Evolutionary conservation across 306 rosid species (phyloP).

Genomic region (Heteromeles arbutifolia): DNA sequence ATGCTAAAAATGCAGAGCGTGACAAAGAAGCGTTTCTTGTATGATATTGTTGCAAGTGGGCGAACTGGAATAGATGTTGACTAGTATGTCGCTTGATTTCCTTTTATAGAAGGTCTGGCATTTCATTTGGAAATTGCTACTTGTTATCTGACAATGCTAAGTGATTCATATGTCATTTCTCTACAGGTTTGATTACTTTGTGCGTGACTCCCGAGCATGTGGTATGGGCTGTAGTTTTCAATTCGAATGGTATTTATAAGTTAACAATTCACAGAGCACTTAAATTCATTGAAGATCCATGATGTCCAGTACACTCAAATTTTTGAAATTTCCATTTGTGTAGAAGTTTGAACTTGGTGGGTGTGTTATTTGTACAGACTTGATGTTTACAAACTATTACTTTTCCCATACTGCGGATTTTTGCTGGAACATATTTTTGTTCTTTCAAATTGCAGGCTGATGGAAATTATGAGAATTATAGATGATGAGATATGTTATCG

Average conservation of each 20-base stretch:
- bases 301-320: background rate
- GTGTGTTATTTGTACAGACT: constrained; percentile 8
- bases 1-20: constrained; percentile 34
- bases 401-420: background rate
- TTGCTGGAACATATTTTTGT: constrained; percentile 2
- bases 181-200: constrained; percentile 86
- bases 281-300: constrained; percentile 1
- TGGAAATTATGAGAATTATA: constrained; percentile 82
- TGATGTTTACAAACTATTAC: background rate
- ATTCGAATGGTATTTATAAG: constrained; percentile 54
- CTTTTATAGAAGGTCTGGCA: background rate
- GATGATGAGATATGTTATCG: constrained; percentile 79
- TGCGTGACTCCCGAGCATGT: constrained; percentile 87
- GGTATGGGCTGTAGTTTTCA: constrained; percentile 88
- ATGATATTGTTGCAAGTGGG: constrained; percentile 95
- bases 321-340: constrained; percentile 5
- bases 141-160: constrained; percentile 4
- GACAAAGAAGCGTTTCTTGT: constrained; percentile 63
- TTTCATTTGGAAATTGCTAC: background rate
- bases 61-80: constrained; percentile 95
- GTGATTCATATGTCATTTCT: constrained; percentile 5
- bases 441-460: constrained; percentile 47
- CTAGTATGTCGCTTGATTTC: constrained; percentile 41
- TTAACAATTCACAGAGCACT: constrained; percentile 6
- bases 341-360: constrained; percentile 6